Conservation (phyloP, 1,139 yeast genomes). For the Pichia sp. region DNA sequence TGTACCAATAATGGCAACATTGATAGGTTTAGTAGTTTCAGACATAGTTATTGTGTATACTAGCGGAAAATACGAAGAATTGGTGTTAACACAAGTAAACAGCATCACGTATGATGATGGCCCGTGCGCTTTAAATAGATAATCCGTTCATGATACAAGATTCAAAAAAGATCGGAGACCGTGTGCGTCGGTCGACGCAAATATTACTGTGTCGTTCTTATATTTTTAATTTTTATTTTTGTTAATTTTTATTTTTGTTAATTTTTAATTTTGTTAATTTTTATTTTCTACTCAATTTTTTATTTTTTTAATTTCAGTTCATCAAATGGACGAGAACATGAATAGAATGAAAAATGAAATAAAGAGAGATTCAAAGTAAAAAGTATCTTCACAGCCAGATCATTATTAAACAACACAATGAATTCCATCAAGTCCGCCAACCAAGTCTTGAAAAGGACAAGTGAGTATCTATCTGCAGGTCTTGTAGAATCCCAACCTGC, state of each 20-base stretch:
- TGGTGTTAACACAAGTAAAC: no score
- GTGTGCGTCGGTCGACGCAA: no score
- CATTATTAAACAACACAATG: constrained; percentile 14
- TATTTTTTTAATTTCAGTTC: background rate
- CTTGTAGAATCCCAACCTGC: constrained; percentile 64
- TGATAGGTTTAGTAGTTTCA: constrained; percentile 27
- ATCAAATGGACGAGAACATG: background rate
- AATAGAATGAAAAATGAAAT: background rate
- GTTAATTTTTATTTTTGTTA: background rate
- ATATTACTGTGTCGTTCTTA: no score
- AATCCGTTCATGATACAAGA: no score
- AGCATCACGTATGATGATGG: no score
- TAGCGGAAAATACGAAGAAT: no score
- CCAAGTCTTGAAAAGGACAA: constrained; percentile 68
- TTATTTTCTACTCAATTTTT: background rate
- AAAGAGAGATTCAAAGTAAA: no score
- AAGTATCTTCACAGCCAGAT: no score
- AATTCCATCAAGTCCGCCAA: constrained; percentile 41
- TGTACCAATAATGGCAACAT: constrained; percentile 79
- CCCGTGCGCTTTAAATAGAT: no score
- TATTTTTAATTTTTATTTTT: no score
- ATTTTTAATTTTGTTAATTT: background rate
- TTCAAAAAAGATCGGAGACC: no score
- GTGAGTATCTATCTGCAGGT: constrained; percentile 63
- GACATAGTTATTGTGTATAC: constrained; percentile 1